These are phyloP conservation scores for Trifolium dubium DNA, from an alignment of 306 rosid genomes.

Conservation along the genomic window DNA sequence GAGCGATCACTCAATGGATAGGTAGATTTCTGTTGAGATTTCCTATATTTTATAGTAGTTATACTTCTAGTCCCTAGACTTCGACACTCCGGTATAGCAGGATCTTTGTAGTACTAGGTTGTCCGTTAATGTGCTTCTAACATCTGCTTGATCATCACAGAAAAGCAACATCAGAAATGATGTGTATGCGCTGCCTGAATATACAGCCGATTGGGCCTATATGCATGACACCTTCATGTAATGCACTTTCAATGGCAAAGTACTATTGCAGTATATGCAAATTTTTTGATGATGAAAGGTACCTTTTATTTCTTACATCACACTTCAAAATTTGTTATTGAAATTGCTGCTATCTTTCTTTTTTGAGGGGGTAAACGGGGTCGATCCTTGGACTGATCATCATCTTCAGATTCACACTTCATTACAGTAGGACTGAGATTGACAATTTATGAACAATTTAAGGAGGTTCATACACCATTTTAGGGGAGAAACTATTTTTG, in stretches of 20 bases:
- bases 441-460: slow-evolving; percentile 24
- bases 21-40: slow-evolving; percentile 57
- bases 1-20: slow-evolving; percentile 98
- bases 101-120: background rate
- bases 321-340: slow-evolving; percentile 23
- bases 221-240: slow-evolving; percentile 89
- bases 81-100: background rate
- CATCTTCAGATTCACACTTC: slow-evolving; percentile 6
- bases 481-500: slow-evolving; percentile 14
- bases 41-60: slow-evolving; percentile 34
- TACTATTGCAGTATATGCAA: slow-evolving; percentile 91
- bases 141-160: slow-evolving; percentile 54
- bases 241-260: slow-evolving; percentile 86
- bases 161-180: slow-evolving; percentile 87
- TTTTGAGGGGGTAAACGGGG: background rate
- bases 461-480: slow-evolving; percentile 1
- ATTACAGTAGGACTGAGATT: slow-evolving; percentile 33
- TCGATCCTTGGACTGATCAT: slow-evolving; percentile 16
- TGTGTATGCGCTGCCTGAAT: slow-evolving; percentile 88
- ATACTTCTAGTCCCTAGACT: slow-evolving; percentile 36
- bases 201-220: slow-evolving; percentile 82
- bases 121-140: slow-evolving; percentile 6
- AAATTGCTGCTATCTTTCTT: slow-evolving; percentile 12
- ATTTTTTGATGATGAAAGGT: slow-evolving; percentile 99
- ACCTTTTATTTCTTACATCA: slow-evolving; percentile 36